Percentiles rank a stretch among this genome's conserved stretches.
Conservation (phyloP, 768 basidiomycete genomes). For the Daedalea quercina region DNA sequence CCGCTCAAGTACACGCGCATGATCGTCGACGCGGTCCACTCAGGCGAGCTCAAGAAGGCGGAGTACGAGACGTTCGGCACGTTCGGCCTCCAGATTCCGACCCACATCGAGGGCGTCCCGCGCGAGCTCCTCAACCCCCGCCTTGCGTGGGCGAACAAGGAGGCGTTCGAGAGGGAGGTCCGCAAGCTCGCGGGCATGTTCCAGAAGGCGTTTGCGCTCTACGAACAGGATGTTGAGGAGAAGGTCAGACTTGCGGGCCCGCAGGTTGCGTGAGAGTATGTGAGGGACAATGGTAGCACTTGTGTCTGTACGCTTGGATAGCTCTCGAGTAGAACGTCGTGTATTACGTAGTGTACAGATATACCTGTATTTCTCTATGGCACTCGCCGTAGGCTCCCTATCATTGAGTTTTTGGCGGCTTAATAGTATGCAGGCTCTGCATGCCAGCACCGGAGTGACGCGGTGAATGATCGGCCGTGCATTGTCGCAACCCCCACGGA, state of each 20-base stretch:
- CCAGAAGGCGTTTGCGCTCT: slow-evolving; percentile 86
- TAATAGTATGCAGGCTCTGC: no score
- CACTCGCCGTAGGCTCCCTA: no score
- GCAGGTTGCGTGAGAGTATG: slow-evolving; percentile 14
- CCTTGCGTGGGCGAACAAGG: slow-evolving; percentile 83
- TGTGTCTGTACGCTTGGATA: no score
- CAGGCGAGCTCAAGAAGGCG: slow-evolving; percentile 80
- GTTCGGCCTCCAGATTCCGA: slow-evolving; percentile 86
- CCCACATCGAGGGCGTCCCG: slow-evolving; percentile 76
- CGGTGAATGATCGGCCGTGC: no score
- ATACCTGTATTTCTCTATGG: no score
- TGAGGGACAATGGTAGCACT: background rate
- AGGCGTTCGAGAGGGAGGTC: slow-evolving; percentile 84
- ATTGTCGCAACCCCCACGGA: no score
- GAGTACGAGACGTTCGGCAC: slow-evolving; percentile 80
- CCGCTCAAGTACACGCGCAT: slow-evolving; percentile 92
- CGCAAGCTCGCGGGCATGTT: slow-evolving; percentile 91
- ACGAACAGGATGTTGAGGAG: slow-evolving; percentile 78
- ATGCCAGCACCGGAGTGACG: no score
- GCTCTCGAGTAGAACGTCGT: no score
- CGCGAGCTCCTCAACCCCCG: slow-evolving; percentile 85
- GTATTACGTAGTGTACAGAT: no score
- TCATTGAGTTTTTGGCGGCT: no score
- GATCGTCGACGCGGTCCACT: slow-evolving; percentile 96
- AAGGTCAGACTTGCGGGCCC: slow-evolving; percentile 85